Percentiles rank a stretch among this genome's conserved stretches.
These are phyloP conservation scores for Diaporthe nobilis DNA, from an alignment of 2,329 filamentous ascomycete species.

Conservation along the genomic window DNA sequence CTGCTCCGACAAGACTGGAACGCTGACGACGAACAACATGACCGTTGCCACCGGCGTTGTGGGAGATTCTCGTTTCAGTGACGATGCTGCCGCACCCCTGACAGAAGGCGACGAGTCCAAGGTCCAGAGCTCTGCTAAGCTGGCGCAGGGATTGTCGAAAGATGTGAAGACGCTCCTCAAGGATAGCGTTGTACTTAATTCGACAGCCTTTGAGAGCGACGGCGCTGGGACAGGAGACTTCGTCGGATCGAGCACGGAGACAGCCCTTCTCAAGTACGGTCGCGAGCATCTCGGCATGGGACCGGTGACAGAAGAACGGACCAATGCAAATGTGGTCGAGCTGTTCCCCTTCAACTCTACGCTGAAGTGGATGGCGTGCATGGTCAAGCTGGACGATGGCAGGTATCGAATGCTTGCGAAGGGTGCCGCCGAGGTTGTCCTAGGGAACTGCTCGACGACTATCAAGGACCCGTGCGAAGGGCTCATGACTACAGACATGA, in stretches of 20 bases:
- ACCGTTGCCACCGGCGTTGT: conserved; percentile 64
- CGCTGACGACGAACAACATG: conserved; percentile 63
- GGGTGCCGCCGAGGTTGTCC: conserved; percentile 65
- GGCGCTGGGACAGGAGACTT: conserved; percentile 72
- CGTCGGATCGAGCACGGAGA: conserved; percentile 84
- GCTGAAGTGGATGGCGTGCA: conserved; percentile 78
- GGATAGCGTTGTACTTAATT: conserved; percentile 70
- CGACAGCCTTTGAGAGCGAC: conserved; percentile 78
- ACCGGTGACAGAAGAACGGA: conserved; percentile 71
- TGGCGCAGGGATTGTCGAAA: conserved; percentile 49
- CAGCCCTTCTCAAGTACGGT: conserved; percentile 79
- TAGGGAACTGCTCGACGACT: conserved; percentile 58
- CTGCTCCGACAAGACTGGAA: conserved; percentile 83
- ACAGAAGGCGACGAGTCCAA: not conserved
- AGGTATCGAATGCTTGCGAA: conserved; percentile 71
- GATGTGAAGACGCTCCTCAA: conserved; percentile 56
- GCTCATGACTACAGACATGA: conserved; percentile 4
- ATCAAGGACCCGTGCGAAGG: conserved; percentile 48
- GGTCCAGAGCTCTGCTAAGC: not conserved
- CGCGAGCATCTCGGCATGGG: conserved; percentile 76
- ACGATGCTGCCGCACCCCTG: not conserved
- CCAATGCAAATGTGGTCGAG: conserved; percentile 66
- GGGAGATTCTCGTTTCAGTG: conserved; percentile 59
- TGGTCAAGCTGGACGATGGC: conserved; percentile 67
- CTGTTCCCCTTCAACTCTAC: conserved; percentile 54